Conservation (phyloP, 768 basidiomycete species). For the Clitopilus passeckerianus region DNA sequence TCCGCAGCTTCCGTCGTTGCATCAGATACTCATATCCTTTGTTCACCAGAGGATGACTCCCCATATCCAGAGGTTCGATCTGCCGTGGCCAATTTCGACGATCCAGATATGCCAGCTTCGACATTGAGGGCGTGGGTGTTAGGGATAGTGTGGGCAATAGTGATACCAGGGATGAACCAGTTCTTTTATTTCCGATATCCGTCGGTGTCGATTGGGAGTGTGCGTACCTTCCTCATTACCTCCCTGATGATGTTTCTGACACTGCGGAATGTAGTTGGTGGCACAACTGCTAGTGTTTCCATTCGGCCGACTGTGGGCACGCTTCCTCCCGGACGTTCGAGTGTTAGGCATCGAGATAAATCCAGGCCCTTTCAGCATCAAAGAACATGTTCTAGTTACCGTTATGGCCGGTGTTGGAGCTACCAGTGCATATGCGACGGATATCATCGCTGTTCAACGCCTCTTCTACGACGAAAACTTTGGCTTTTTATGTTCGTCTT, state of each 20-base stretch:
- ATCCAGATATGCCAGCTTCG: constrained; percentile 55
- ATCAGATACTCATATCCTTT: constrained; percentile 1
- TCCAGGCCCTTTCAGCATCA: constrained; percentile 74
- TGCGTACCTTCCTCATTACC: constrained; percentile 19
- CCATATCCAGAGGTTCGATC: constrained; percentile 83
- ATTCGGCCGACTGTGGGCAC: constrained; percentile 62
- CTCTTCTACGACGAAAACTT: constrained; percentile 60
- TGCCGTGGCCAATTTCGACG: constrained; percentile 71
- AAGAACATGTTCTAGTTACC: constrained; percentile 63
- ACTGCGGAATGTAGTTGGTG: constrained; percentile 37
- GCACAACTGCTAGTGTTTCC: constrained; percentile 71
- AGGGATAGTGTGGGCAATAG: constrained; percentile 48
- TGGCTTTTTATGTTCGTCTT: constrained; percentile 38
- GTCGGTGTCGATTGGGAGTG: constrained; percentile 51
- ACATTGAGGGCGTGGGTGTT: constrained; percentile 59
- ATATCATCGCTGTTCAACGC: constrained; percentile 69
- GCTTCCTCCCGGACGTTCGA: constrained; percentile 44
- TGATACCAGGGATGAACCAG: constrained; percentile 73
- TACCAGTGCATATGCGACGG: constrained; percentile 58
- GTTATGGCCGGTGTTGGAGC: constrained; percentile 61
- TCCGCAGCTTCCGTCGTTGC: not conserved
- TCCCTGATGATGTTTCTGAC: not conserved
- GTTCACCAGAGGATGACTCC: constrained; percentile 55
- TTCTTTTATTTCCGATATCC: constrained; percentile 76
- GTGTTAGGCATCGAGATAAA: constrained; percentile 62